Conservation (phyloP, 306 rosid species). For the Albizia julibrissin region DNA sequence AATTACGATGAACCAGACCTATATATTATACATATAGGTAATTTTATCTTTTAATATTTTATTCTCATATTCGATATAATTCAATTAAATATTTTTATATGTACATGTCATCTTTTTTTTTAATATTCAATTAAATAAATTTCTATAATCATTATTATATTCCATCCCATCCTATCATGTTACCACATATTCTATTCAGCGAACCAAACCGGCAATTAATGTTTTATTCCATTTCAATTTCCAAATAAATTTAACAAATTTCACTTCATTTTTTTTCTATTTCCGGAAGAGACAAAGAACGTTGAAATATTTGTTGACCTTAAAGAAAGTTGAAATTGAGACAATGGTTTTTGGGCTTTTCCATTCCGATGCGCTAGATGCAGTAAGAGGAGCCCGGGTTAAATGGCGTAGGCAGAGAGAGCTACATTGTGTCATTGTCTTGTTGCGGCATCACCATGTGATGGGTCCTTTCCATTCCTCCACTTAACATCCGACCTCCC, state of each 20-base stretch:
- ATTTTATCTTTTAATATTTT: no score
- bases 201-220: no score
- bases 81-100: no score
- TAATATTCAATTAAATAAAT: no score
- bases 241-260: neutral
- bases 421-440: neutral
- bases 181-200: no score
- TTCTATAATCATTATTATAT: no score
- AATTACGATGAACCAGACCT: no score
- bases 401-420: conserved; percentile 34
- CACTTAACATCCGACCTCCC: neutral
- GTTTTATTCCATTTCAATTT: neutral
- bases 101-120: no score
- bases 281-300: neutral
- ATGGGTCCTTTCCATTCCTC: neutral
- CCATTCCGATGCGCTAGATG: neutral
- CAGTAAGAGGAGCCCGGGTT: neutral
- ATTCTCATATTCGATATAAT: no score
- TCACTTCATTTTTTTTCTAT: neutral
- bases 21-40: no score
- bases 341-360: neutral
- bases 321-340: neutral
- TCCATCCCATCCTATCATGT: no score
- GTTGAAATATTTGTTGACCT: neutral
- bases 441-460: conserved; percentile 40